phyloP scores from a whole-genome alignment of 2,329 filamentous ascomycete genomes.

The Fusarium euwallaceae region DNA sequence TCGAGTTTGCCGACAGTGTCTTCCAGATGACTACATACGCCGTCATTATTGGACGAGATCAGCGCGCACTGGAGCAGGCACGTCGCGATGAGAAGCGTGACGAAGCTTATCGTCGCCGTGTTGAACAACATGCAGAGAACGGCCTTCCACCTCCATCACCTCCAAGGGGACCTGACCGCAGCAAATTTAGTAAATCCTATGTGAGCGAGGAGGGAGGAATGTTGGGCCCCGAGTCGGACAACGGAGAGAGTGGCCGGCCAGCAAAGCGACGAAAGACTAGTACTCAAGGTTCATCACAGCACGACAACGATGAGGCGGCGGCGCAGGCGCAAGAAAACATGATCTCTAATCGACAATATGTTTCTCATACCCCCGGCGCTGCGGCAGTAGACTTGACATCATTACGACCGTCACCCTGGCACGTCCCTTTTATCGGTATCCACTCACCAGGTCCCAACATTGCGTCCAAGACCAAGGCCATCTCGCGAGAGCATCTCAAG shows the following conservation, averaged over 20 bases:
- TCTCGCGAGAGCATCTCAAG: conserved; percentile 80
- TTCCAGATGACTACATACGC: conserved; percentile 84
- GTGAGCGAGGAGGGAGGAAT: conserved; percentile 79
- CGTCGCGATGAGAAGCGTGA: conserved; percentile 64
- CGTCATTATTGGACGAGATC: conserved; percentile 80
- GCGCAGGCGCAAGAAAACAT: conserved; percentile 57
- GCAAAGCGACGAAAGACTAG: conserved; percentile 62
- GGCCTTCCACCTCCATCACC: conserved; percentile 66
- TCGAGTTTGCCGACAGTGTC: conserved; percentile 80
- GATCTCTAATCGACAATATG: conserved; percentile 70
- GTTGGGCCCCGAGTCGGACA: conserved; percentile 72
- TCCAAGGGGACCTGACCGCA: conserved; percentile 60
- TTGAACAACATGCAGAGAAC: conserved; percentile 61
- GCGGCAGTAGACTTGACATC: conserved; percentile 70
- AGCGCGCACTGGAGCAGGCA: conserved; percentile 69
- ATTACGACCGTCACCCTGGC: conserved; percentile 71
- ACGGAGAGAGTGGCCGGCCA: conserved; percentile 62
- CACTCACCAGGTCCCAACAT: conserved; percentile 76
- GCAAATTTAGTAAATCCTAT: conserved; percentile 73
- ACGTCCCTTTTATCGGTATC: conserved; percentile 77
- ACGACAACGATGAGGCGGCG: conserved; percentile 57
- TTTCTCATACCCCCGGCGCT: conserved; percentile 70
- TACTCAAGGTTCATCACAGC: conserved; percentile 57
- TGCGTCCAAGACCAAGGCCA: conserved; percentile 75
- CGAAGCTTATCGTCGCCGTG: conserved; percentile 59